A percentile compares a stretch with the other conserved stretches of the same genome.
Evolutionary conservation across 805 yeast genomes (phyloP).

Genomic region (Kazachstania viticola): DNA sequence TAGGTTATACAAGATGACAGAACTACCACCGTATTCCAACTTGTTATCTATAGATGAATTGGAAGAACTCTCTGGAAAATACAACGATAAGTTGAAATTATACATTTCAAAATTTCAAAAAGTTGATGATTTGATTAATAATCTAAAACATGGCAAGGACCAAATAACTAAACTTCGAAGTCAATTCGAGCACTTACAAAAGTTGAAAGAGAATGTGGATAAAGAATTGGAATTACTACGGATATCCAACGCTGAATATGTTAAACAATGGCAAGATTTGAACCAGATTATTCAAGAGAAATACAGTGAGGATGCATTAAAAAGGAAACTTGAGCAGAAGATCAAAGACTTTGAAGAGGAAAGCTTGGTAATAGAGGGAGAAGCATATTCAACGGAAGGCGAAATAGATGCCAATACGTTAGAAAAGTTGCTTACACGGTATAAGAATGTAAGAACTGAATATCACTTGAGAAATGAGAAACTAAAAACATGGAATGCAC

Average conservation of each 20-base stretch:
- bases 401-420: slow-evolving; percentile 19
- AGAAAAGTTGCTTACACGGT: slow-evolving; percentile 32
- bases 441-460: slow-evolving; percentile 29
- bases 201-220: slow-evolving; percentile 15
- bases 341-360: slow-evolving; percentile 24
- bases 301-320: slow-evolving; percentile 28
- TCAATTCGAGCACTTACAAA: slow-evolving; percentile 17
- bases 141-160: slow-evolving; percentile 5
- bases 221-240: slow-evolving; percentile 18
- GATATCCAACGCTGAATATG: slow-evolving; percentile 22
- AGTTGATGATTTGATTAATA: slow-evolving; percentile 6
- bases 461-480: slow-evolving; percentile 38
- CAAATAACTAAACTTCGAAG: slow-evolving; percentile 13
- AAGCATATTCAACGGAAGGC: slow-evolving; percentile 5
- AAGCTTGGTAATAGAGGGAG: slow-evolving; percentile 8
- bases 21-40: slow-evolving; percentile 15
- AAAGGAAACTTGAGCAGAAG: slow-evolving; percentile 19
- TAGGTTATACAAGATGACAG: too few species aligned
- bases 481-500: slow-evolving; percentile 31
- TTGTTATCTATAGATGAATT: slow-evolving; percentile 18
- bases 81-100: slow-evolving; percentile 9
- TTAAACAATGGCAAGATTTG: slow-evolving; percentile 27
- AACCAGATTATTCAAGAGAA: slow-evolving; percentile 30
- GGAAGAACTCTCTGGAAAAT: slow-evolving; percentile 10
- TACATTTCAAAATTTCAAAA: slow-evolving; percentile 18